Base-by-base conservation (phyloP, 2,329 filamentous ascomycete species). In the Fusarium equiseti region DNA sequence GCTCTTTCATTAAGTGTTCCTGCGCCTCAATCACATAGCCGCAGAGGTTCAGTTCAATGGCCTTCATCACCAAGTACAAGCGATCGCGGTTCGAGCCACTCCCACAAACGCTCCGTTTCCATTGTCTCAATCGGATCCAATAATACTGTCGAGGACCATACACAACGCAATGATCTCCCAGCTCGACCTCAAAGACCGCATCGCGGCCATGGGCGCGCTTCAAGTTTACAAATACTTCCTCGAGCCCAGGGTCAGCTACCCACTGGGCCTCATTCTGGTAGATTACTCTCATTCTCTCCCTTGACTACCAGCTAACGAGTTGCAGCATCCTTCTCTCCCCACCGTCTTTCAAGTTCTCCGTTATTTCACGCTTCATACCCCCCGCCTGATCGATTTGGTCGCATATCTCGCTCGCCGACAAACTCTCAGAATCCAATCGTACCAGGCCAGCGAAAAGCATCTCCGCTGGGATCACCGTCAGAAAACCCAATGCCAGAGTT, bases 101-200 rank as follows among this genome's bases (percentile, higher is more conserved):
- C 85, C 56, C 92, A 95, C 75, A 90, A 91, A 78, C 86, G 92
- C 73, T 95, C 93, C 5, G 86, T 96, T 31, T 96, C 93, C 20
- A 95, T 96, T 69, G 89, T 95, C 48, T 95, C 93, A 12, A 88
- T 95, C 73, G 91, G 90, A 13, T 88, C 88, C 22, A 81, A 82
- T 40, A 83, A 81, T 31, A 80, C 82, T 22, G 80, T 84, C 43
- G 86, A 87, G 24, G 86, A 87, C 45, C 81, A 84, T 45, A 72
- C 75, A 22, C 80, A 82, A 51, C 79, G 79, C 59, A 83, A 83
- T 68, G 83, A 86, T 29, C 73, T 79, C 16, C 76, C 81, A 3
- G 66, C 76, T 32, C 80, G 82, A 72, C 80, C 85, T 22, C 82
- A 85, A 54, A 85, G 88, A 55, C 86, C 88, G 22, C 77, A 76